Conservation (phyloP, 1,284 basidiomycete species). For the Leucoagaricus sp. region DNA sequence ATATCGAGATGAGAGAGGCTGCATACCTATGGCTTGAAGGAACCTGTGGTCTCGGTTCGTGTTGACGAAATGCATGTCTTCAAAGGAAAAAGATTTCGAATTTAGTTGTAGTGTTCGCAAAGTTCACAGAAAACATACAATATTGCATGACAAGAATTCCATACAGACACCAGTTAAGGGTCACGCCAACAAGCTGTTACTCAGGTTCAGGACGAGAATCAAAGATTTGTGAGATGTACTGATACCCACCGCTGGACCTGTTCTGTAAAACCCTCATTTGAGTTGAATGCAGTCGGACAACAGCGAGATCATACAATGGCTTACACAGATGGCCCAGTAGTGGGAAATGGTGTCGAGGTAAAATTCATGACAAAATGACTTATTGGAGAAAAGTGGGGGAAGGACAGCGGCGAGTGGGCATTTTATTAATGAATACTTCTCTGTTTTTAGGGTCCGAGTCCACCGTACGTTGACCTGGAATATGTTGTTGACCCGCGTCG, state of each 20-base stretch:
- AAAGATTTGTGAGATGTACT: background rate
- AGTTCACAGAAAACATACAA: background rate
- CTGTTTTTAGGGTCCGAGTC: background rate
- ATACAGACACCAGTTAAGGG: constrained; percentile 14
- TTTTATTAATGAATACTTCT: background rate
- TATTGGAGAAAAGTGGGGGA: background rate
- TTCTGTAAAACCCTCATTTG: background rate
- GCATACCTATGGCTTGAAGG: background rate
- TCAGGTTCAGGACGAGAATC: too few relatives aligned
- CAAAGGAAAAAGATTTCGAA: background rate
- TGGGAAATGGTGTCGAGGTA: background rate
- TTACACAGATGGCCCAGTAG: background rate
- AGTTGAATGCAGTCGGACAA: background rate
- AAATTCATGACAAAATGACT: background rate
- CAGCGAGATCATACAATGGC: background rate
- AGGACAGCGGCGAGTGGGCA: background rate
- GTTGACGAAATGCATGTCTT: constrained; percentile 3
- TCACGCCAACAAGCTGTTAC: constrained; percentile 1
- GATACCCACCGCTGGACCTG: background rate
- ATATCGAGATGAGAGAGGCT: background rate
- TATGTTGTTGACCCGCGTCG: too few relatives aligned
- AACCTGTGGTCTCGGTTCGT: constrained; percentile 1
- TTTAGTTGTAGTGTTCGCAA: background rate
- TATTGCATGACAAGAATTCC: constrained; percentile 13
- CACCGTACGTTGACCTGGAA: too few relatives aligned